Base-by-base conservation (phyloP, 2,329 filamentous ascomycete genomes). In the Elsinoe ampelina region DNA sequence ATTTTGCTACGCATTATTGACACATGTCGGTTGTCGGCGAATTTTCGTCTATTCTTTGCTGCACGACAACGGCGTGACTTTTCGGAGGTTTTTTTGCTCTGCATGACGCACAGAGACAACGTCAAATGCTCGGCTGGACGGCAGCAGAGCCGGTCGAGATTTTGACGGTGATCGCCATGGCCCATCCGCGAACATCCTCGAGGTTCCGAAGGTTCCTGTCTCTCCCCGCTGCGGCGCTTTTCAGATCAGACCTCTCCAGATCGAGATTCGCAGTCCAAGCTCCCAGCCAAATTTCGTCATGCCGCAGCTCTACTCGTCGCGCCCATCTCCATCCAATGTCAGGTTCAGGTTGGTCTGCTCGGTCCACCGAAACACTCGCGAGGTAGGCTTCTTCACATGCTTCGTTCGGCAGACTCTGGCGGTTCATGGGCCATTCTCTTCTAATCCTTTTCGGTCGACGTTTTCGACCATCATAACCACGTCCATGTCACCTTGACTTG, bases 271-370 rank as follows among this genome's bases (percentile, higher is more conserved):
- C 32, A 38, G 48, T 38, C 32, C 48, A 36, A 52, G 48, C 48
- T 39, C 45, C 32, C 48, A 52, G 48, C 48, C 48, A 52, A 20
- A 52, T 52, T 52, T 38, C 35, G 48, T 52, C 48, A 52, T 52
- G 48, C 48, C 48, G 48, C 48, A 50, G 45, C 45, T 50, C 10
- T 34, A 30, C 30, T 35, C 13, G n/a, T 35, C 11, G 8, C 48
- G 32, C 15, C n/a, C 48, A 36, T 52, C 48, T 20, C 26, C 26
- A 30, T 30, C 26, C 26, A 30, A 30, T 30, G 26, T 30, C 26
- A 8, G 26, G 26, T 30, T 26, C 32, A 52, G 32, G 48, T 17
- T 4, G 38, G 32, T 26, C 12, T 11, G 48, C 32, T 19, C 26
- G 19, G 34, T 35, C 15, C 45, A 35, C 45, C 45, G 45, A 50